Evolutionary conservation across 2,329 filamentous ascomycete species (phyloP).

Genomic region (Fusarium poae): DNA sequence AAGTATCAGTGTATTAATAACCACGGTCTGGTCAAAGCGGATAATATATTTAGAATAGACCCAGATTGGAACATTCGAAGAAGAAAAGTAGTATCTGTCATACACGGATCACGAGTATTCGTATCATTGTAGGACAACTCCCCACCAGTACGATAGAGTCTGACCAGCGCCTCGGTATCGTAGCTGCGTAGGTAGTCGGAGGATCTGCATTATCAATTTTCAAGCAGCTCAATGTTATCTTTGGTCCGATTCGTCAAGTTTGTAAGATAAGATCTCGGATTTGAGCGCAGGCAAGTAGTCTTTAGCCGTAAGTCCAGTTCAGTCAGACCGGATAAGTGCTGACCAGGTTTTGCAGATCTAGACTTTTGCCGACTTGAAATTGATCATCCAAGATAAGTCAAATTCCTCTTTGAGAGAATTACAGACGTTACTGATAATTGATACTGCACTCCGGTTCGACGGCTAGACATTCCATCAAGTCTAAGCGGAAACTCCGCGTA

Average conservation of each 20-base stretch:
- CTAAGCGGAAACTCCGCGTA: conserved; percentile 34
- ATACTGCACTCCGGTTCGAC: conserved; percentile 16
- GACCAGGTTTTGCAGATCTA: conserved; percentile 3
- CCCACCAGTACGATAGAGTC: not conserved
- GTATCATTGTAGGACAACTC: not conserved
- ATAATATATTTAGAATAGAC: conserved; percentile 1
- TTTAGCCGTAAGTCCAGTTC: conserved; percentile 5
- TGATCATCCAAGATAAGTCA: conserved; percentile 2
- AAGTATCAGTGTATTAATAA: not conserved
- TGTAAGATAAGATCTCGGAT: conserved; percentile 18
- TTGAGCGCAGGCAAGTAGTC: conserved; percentile 5
- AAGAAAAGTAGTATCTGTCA: not conserved
- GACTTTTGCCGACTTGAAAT: conserved; percentile 11
- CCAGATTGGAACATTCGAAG: not conserved
- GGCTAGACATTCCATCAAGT: conserved; percentile 26
- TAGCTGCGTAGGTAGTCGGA: not conserved
- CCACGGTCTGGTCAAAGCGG: not conserved
- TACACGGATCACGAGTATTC: not conserved
- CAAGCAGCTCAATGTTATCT: conserved; percentile 6
- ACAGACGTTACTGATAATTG: not conserved
- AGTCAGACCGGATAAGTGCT: conserved; percentile 27
- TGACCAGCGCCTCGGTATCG: conserved; percentile 24
- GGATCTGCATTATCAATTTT: conserved; percentile 9
- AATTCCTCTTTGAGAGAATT: not conserved
- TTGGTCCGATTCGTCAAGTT: conserved; percentile 4